Conservation (phyloP, 2,329 filamentous ascomycete genomes). For the Apiospora phragmitis region DNA sequence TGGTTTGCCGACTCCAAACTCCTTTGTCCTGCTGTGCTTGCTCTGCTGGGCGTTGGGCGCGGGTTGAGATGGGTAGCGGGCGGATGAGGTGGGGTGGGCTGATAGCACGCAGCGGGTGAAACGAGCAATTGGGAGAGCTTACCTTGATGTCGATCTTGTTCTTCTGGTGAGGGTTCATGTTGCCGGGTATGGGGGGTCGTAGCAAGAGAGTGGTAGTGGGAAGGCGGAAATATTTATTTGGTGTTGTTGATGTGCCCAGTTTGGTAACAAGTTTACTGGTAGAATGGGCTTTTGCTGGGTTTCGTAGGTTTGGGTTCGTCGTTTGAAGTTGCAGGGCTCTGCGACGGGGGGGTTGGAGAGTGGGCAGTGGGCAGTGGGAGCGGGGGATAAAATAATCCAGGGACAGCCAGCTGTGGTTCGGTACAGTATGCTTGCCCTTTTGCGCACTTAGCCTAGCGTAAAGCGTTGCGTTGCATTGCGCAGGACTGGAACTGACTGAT, state of each 20-base stretch:
- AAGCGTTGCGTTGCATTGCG: neutral
- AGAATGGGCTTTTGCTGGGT: neutral
- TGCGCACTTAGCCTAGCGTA: constrained; percentile 2
- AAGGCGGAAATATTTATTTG: neutral
- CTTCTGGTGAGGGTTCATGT: constrained; percentile 95
- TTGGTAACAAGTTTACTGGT: constrained; percentile 6
- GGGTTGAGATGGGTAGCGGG: constrained; percentile 13
- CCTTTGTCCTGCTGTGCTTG: neutral
- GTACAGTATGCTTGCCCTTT: neutral
- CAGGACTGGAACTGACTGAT: neutral
- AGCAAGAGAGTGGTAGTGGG: neutral
- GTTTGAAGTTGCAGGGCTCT: neutral
- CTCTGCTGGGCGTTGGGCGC: neutral
- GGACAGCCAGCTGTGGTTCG: neutral
- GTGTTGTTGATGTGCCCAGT: neutral
- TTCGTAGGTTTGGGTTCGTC: neutral
- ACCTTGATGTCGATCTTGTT: constrained; percentile 98
- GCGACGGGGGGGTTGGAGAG: neutral
- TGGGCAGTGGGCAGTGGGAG: no score
- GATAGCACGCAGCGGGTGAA: constrained; percentile 15
- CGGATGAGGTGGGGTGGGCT: constrained; percentile 10
- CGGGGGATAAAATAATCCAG: constrained; percentile 3
- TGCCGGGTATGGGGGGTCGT: constrained; percentile 26
- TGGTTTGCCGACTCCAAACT: neutral
- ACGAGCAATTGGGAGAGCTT: constrained; percentile 42